Base-by-base conservation (phyloP, 2,329 filamentous ascomycete species). In the Hymenoscyphus repandus region DNA sequence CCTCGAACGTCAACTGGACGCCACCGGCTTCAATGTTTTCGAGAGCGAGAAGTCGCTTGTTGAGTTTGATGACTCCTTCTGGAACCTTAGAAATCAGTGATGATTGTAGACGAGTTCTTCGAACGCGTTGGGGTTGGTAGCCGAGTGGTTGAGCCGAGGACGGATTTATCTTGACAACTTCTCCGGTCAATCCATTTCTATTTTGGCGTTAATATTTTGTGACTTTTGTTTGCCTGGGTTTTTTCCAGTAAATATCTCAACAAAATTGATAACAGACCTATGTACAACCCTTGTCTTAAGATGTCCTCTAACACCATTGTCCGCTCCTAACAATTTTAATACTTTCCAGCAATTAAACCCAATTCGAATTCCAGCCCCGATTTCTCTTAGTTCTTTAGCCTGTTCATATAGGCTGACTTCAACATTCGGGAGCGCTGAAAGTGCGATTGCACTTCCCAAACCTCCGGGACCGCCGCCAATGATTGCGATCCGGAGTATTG, bases 51-150 rank as follows among this genome's bases (percentile, higher is more conserved):
- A 80, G 65, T 45, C 70, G 73, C 47, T 75, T 77, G 1, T 67
- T 68, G 1, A 77, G 64, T 5, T 71, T 67, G 32, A 80, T 69
- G 0, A 68, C 64, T 0, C 69, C 71, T 3, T 66, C 60, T 2
- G 72, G 68, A 0, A 80, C 69, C n/a, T 71, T 68, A 1, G 70
- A 65, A 2, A 77, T 62, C 1, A 81, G 67, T 0, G 76, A 73
- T 1, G 69, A 67, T 56, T 81, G 78, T 2, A 80, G 63, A 4
- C 56, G 38, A n/a, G 61, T 62, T 38, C 60, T 51, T 42, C 58
- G 41, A 13, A 67, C 66, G 22, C 67, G 58, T 42, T 63, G 54
- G 18, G 61, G 40, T 10, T 56, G 55, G 47, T 63, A 65, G 15
- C 51, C 41, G 18, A 20, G 63, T 45, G 32, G 43, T 3, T 22